Evolutionary conservation across 2,329 filamentous ascomycete species (phyloP).

Genomic region (Verticillium klebahnii): DNA sequence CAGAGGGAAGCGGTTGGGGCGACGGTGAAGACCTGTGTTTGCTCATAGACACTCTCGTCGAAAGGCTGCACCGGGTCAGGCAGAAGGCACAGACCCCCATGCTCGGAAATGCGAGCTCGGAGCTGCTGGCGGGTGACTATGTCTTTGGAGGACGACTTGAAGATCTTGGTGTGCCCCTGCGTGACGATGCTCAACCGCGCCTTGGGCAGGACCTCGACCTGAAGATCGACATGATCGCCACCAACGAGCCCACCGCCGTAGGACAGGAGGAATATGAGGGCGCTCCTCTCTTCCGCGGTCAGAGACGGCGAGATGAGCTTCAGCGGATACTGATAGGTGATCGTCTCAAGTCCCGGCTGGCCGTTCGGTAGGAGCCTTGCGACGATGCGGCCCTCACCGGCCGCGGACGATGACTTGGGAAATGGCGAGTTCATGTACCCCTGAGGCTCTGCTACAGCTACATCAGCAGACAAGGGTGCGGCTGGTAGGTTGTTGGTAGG

Average conservation of each 20-base stretch:
- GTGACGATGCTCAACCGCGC: constrained; percentile 66
- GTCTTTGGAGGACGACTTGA: constrained; percentile 64
- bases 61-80: constrained; percentile 95
- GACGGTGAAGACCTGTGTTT: constrained; percentile 72
- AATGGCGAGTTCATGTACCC: constrained; percentile 63
- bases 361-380: constrained; percentile 67
- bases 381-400: constrained; percentile 75
- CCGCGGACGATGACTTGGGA: constrained; percentile 63
- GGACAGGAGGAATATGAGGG: constrained; percentile 84
- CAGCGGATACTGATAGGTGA: constrained; percentile 89
- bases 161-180: constrained; percentile 90
- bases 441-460: not conserved
- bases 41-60: constrained; percentile 75
- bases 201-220: constrained; percentile 56
- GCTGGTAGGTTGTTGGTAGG: not conserved
- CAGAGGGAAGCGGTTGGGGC: constrained; percentile 60
- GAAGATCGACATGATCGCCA: constrained; percentile 75
- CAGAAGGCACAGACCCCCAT: constrained; percentile 59
- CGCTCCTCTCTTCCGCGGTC: constrained; percentile 57
- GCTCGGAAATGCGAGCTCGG: constrained; percentile 42
- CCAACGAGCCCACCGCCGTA: constrained; percentile 93
- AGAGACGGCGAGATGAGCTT: constrained; percentile 84
- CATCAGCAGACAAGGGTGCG: not conserved
- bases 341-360: constrained; percentile 64
- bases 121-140: constrained; percentile 56